Evolutionary conservation across 2,329 filamentous ascomycete genomes (phyloP), one percentile per base, ranked within the genome.

Genomic region (Cercospora sp.): DNA sequence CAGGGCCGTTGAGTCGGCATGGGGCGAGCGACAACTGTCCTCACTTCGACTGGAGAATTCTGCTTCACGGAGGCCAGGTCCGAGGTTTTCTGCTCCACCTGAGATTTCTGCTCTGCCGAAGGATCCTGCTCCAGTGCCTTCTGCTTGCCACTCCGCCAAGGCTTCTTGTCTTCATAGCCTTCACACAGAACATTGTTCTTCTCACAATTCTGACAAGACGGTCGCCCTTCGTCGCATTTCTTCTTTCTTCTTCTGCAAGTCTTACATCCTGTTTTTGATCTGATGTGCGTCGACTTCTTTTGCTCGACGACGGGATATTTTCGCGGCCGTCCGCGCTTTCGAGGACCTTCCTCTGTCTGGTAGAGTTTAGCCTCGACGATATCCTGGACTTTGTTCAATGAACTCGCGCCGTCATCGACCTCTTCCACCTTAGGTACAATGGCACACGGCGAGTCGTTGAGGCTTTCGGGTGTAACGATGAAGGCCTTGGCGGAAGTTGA

Each of bases 171-270:
- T 61, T 92, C 91, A 76, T 97, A 97, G 12, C 93, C 93, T 80
- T 97, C 93, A 77, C 93, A 97, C 12, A 94, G 88, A 12, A 97
- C 92, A 8, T 93, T 92, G 78, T 97, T 97, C 84, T 97, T 97
- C 80, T 95, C 90, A 76, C 93, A 97, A 75, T 96, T 96, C 79
- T 92, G 85, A 74, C 91, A 84, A 51, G 76, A 76, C 42, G 82
- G 81, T 71, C 80, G 82, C 55, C 81, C 81, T 73, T 84, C 83
- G 71, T 84, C 82, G 73, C 86, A 88, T 76, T 88, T 88, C 83
- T 88, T 88, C 79, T 88, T 88, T 64, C 86, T 81, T 71, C 85
- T 82, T 63, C 86, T 80, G 79, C 86, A 88, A 64, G 86, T 88
- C 61, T 85, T 85, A 75, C 86, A 87, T 7, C 86, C 86, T 12